Evolutionary conservation across 305 asterid genomes (phyloP).

Genomic region (Fraxinus paxiana): DNA sequence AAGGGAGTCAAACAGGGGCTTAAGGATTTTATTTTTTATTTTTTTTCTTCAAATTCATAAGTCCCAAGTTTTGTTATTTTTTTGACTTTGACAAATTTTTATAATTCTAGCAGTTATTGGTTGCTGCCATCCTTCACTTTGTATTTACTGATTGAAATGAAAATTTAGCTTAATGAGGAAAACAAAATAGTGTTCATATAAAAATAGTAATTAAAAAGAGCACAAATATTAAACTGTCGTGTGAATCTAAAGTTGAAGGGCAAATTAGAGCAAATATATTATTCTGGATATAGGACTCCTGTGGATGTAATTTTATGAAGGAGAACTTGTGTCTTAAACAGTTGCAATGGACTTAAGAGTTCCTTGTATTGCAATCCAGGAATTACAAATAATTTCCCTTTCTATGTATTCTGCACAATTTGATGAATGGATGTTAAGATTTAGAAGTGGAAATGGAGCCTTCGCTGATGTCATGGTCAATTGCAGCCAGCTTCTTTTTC

Average conservation of each 20-base stretch:
- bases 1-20: not conserved
- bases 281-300: not conserved
- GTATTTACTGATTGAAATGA: not conserved
- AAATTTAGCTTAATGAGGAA: not conserved
- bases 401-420: not conserved
- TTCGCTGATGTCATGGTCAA: not conserved
- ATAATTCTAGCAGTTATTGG: not conserved
- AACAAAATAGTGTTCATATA: not conserved
- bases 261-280: not conserved
- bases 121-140: not conserved
- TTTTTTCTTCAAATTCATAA: not conserved
- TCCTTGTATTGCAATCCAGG: not conserved
- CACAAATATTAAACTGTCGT: not conserved
- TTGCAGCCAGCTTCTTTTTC: not conserved
- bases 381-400: not conserved
- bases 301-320: not conserved
- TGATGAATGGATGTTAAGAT: conserved; percentile 5
- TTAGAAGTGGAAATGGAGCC: not conserved
- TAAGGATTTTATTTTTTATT: not conserved
- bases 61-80: not conserved
- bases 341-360: not conserved
- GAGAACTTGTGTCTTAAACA: not conserved
- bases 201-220: not conserved
- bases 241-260: not conserved
- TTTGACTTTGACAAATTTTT: not conserved